Base-by-base conservation (phyloP, 306 rosid species). In the Lotus japonicus region DNA sequence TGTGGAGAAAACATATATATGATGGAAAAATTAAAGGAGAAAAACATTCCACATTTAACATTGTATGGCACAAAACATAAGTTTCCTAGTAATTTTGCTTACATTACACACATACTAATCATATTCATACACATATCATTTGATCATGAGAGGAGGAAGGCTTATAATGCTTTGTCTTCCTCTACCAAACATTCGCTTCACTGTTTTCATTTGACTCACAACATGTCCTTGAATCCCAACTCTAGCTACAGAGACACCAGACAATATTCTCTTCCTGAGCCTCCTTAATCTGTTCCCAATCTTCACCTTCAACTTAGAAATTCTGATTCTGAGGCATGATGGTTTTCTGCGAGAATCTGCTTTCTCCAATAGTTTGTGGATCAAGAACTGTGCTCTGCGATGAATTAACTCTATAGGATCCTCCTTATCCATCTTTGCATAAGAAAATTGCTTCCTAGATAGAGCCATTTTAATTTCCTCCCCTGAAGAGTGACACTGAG, bases 341-440 rank as follows among this genome's bases (percentile, higher is more conserved):
- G 82, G 70, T 48, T 66, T 82, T 48, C 79, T 66, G 18, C 73
- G 61, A 48, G 64, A 60, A 58, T 90, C 86, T 10, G 84, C 94
- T 73, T 79, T 66, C 46, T 80, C 84, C 84, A 92, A 36, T 56
- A 56, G 83, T 36, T 88, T 88, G 81, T 90, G 73, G 82, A 92
- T 86, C 81, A 92, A 81, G 75, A 92, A 90, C 82, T 86, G 98
- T 9, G 97, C 94, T 64, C 82, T 74, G 56, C 85, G 36, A 33
- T 79, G 98, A 13, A 72, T 77, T 39, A 42, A 33, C 58, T 88
- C 96, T 75, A 88, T 86, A 10, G 85, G 87, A 60, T 92, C 96
- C 44, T 92, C 98, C 83, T 88, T 86, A 15, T 88, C 88, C 63
- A 92, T 72, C 87, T 80, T 90, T 2, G 87, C 70, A 71, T 88